phyloP scores from a whole-genome alignment of 345 rosid genomes.

The Hibiscus syriacus region DNA sequence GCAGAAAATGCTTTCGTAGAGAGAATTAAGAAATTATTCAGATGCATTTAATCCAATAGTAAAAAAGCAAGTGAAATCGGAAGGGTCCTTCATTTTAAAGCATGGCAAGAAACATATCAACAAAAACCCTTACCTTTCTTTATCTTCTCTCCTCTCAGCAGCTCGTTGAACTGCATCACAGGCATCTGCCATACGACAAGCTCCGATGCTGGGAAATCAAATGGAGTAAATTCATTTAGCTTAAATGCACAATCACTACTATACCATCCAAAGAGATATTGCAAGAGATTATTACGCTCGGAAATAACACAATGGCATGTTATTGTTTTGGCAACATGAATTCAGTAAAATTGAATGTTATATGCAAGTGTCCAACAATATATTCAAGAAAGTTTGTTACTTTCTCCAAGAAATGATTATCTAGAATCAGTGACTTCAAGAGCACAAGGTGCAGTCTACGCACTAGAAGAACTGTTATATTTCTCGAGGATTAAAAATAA shows the following conservation, averaged over 20 bases:
- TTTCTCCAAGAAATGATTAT: not conserved
- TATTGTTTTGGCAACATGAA: not conserved
- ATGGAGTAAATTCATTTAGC: not conserved
- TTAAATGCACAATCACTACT: not conserved
- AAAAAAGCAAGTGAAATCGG: not conserved
- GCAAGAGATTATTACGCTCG: not conserved
- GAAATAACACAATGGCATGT: not conserved
- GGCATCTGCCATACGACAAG: not conserved
- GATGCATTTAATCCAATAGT: not conserved
- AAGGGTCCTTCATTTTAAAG: not conserved
- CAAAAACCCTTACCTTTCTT: not conserved
- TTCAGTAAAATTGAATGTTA: not conserved
- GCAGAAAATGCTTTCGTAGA: not conserved
- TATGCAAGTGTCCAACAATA: not conserved
- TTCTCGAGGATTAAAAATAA: not conserved
- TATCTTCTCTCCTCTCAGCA: not conserved
- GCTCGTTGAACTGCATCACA: not conserved
- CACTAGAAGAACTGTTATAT: not conserved
- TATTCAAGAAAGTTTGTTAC: not conserved
- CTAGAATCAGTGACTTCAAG: not conserved
- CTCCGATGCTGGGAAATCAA: slow-evolving; percentile 8
- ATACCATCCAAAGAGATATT: not conserved
- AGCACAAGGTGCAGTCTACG: no score
- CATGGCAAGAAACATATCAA: not conserved
- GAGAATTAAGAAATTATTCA: not conserved